Evolutionary conservation across 768 basidiomycete genomes (phyloP), one percentile per base, ranked within the genome.

Genomic region (Auricularia sp.): DNA sequence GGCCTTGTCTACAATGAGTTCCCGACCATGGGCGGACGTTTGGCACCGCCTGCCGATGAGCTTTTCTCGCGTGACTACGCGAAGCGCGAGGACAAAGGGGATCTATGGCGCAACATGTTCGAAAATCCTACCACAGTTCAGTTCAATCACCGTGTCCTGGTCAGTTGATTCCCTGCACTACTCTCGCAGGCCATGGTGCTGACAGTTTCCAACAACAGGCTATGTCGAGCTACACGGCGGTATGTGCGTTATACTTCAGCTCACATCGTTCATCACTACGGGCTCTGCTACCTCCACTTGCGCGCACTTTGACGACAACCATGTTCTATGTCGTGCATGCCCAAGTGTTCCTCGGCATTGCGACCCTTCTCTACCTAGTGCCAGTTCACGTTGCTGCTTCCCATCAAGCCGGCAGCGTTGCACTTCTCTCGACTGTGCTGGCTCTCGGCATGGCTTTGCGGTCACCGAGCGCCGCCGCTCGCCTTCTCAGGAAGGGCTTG

Each of bases 111-210:
- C 66, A 98, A 98, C 74, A 79, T 98, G 62, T 86, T 97, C 67
- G 97, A 99, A 77, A 99, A 99, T 71, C 97, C 97, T 7, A 94
- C 91, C 8, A 97, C 96, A 0, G 95, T 95, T 7, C 97, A 99
- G 73, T 98, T 98, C 71, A 86, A 99, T 72, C 97, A 99, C 75
- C 88, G 97, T 24, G 78, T 95, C 61, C 83, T 99, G 62, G 95
- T 90, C 71, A 75, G 91, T 80, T 2, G 34, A 63, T 8, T 63
- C 34, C 59, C 29, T 29, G 29, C 14, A 56, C 44, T 62, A 61
- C 37, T 13, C 33, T 33, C 2, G 3, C 21, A 36, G 3, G 8
- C n/a, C 24, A 13, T 33, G 29, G 14, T 4, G 13, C 51, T 54
- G 36, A 65, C 59, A 69, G 62, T 67, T 29, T 21, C 65, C 7